Base-by-base conservation (phyloP, 805 yeast genomes). In the Candida sanyiensis region DNA sequence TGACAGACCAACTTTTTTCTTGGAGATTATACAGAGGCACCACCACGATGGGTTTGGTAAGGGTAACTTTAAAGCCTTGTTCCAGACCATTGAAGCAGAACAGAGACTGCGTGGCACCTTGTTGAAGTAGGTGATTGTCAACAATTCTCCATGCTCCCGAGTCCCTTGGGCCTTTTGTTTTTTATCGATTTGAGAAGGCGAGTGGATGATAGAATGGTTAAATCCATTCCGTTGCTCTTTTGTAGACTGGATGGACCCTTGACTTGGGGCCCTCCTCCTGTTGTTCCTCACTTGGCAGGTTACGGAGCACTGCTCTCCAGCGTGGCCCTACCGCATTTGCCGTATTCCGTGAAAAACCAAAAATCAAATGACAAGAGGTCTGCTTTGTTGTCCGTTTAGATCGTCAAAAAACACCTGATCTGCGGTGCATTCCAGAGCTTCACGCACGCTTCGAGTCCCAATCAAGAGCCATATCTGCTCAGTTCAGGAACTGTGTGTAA, bases 31-130 rank as follows among this genome's bases (percentile, higher is more conserved):
- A 45, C 93, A 86, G 60, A 70, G 95, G 44, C 67, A 71, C 49
- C 81, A 83, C 51, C 89, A 83, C 56, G 72, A 80, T 44, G 96
- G 96, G 0, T 86, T 86, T 60, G 96, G 95, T 1, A 87, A 87
- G 35, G 95, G 95, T 2, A 86, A 88, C 44, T 86, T 86, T 64
- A 82, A 77, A 56, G 83, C 93, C 0, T 63, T 87, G 27, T 86
- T 83, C 54, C 89, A 85, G 54, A 75, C 83, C 6, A 77, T 86
- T 41, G 96, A 86, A 57, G 69, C 69, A n/a, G 89, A 84, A 48
- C 95, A 86, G 56, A 67, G 57, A 40, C 52, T 60, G 36, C 72
- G 95, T 37, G 95, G 95, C 1, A 85, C 85, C 12, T 58, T 77
- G 37, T 41, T 42, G 22, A 46, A 32, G 15, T 39, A 38, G 13